Base-by-base conservation (phyloP, 208 protist genomes). In the Acanthamoeba healyi region DNA sequence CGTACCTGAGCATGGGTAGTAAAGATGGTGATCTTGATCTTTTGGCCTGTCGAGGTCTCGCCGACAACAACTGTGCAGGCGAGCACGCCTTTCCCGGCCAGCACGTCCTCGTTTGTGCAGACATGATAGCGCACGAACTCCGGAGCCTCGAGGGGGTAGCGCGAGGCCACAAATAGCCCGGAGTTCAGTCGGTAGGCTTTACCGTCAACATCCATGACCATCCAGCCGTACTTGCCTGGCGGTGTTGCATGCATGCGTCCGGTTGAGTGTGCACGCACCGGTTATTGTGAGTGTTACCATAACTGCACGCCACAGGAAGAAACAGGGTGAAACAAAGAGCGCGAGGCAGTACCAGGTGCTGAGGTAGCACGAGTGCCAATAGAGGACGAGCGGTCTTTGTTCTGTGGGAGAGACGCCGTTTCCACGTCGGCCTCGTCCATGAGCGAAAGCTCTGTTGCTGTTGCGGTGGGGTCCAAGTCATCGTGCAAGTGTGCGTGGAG, bases 41-140 rank as follows among this genome's bases (percentile, higher is more conserved):
- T 40, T 14, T 49, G 70, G 40, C 70, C 70, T 32, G 17, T 81
- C 7, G 70, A 81, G 36, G 70, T 49, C 70, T 81, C 70, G 38
- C 70, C 70, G 19, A 51, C 15, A 26, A 81, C 70, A 26, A 81
- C 70, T 2, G 70, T 81, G 36, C 40, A 81, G 3, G 38, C 70
- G 70, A 81, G 70, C 1, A 81, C 70, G 12, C 70, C 70, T 17
- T 81, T 81, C 1, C 70, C 70, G 24, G 70, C 70, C 32, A 81
- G 70, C 22, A 81, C 70, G 36, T 81, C 70, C 32, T 81, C 70
- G 40, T 49, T 40, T 1, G 70, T 51, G 70, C 38, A 40, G 40
- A 81, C n/a, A 26, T 81, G 70, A 36, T 51, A 81, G 6, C 70
- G 70, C 32, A 81, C 70, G 36, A 81, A 81, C 70, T 81, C 70